These are phyloP conservation scores for Kwoniella dendrophila DNA, from an alignment of 768 basidiomycete species.

Conservation along the genomic window DNA sequence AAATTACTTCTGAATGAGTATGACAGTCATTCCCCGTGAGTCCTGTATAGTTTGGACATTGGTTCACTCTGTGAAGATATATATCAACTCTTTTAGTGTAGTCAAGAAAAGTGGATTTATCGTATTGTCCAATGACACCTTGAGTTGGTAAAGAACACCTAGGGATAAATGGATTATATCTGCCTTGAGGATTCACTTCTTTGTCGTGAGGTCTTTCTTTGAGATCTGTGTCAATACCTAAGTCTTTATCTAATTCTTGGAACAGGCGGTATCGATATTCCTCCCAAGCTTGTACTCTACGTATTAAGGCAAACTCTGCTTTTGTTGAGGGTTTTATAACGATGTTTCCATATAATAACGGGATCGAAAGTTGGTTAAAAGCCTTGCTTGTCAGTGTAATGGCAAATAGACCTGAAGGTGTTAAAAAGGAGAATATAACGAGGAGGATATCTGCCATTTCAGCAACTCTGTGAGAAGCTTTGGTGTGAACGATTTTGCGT, in stretches of 20 bases:
- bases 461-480: neutral
- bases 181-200: too few relatives aligned
- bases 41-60: neutral
- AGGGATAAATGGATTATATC: too few relatives aligned
- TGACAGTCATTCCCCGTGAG: neutral
- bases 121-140: too few relatives aligned
- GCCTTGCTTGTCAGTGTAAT: neutral
- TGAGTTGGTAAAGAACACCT: too few relatives aligned
- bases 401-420: neutral
- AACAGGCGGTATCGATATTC: neutral
- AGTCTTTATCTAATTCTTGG: neutral
- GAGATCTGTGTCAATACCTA: neutral
- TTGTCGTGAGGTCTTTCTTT: too few relatives aligned
- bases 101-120: neutral
- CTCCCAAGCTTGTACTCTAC: too few relatives aligned
- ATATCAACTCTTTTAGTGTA: neutral
- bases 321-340: neutral
- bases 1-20: too few relatives aligned
- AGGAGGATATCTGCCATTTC: neutral
- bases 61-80: neutral
- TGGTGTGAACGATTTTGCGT: too few relatives aligned
- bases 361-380: neutral
- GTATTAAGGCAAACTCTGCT: too few relatives aligned
- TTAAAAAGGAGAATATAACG: neutral
- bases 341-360: neutral